Base-by-base conservation (phyloP, 495 filamentous ascomycete genomes). In the Podospora didyma region DNA sequence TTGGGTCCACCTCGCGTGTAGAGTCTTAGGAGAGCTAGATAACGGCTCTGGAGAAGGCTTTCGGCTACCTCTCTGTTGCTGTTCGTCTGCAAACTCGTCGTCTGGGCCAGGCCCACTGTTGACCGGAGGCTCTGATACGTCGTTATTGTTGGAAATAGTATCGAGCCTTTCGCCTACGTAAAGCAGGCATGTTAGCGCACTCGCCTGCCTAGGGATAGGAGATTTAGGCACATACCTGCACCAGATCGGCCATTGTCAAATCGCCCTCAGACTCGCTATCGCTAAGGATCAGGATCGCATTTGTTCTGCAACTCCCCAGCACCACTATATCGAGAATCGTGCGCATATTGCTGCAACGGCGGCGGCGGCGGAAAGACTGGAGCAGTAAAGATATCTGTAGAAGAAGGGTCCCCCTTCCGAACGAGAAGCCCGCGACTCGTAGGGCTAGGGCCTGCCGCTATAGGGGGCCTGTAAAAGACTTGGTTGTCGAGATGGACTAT, bases 151-250 rank as follows among this genome's bases (percentile, higher is more conserved):
- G 31, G 44, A 50, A 56, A 44, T 52, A 51, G 60, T 51, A 48
- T 63, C 46, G 42, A 63, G 46, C 52, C 46, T 19, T 42, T 61
- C 56, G 51, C 46, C 63, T 66, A 55, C 60, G 61, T n/a, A n/a
- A n/a, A n/a, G n/a, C 31, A 56, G 54, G 26, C 22, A 41, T 58
- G 54, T 60, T 45, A 62, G 49, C 22, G 19, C 47, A 26, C 39
- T 51, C 20, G 47, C 50, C 52, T 53, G 26, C 53, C 51, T n/a
- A 62, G 50, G 17, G 23, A 59, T 59, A 26, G 47, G 62, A 62
- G 46, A 65, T 49, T 35, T 46, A 60, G 59, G 59, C 52, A 64
- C 49, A 60, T 54, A 61, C 59, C 61, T 60, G 49, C 57, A 65
- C 37, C 35, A 49, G 53, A 61, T 56, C 51, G 57, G 45, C 57